A percentile compares a stretch with the other conserved stretches of the same genome.
These are phyloP conservation scores for Phaeosphaeriaceae sp. DNA, from an alignment of 2,329 filamentous ascomycete species.

Conservation along the genomic window DNA sequence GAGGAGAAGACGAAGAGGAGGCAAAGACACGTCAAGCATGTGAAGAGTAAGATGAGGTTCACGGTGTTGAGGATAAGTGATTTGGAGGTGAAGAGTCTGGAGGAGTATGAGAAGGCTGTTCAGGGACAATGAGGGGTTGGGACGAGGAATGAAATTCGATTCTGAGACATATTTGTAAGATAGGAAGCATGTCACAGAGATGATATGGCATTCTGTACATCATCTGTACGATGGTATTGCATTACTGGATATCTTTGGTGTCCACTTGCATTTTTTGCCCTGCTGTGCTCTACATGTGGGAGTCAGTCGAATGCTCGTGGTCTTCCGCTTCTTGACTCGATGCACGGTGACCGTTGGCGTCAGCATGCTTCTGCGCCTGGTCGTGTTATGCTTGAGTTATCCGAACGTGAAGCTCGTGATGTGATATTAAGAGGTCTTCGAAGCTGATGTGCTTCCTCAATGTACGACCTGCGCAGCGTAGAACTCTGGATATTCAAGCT, in stretches of 20 bases:
- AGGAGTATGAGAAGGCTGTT: conserved; percentile 57
- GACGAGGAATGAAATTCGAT: neutral
- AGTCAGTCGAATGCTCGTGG: too few relatives aligned
- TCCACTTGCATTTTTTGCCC: too few relatives aligned
- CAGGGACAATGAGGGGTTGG: conserved; percentile 4
- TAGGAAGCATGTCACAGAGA: too few relatives aligned
- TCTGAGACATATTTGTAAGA: neutral
- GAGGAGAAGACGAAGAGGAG: conserved; percentile 70
- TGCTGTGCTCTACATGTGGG: too few relatives aligned
- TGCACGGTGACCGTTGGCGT: too few relatives aligned
- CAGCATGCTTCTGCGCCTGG: too few relatives aligned
- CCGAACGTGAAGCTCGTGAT: too few relatives aligned
- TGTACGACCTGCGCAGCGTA: conserved; percentile 53
- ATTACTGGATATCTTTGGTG: neutral
- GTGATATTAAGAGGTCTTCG: neutral
- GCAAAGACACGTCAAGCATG: conserved; percentile 70
- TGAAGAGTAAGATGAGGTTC: conserved; percentile 89
- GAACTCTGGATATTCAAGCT: conserved; percentile 75
- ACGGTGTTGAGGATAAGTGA: conserved; percentile 87
- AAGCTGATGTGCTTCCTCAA: conserved; percentile 13
- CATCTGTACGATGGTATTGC: neutral
- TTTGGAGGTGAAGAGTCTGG: conserved; percentile 69
- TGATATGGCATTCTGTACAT: neutral
- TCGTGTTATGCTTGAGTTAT: too few relatives aligned
- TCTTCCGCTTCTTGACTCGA: too few relatives aligned